A percentile compares a stretch with the other conserved stretches of the same genome.
Conservation (phyloP, 495 filamentous ascomycete genomes). For the Glarea lozoyensis region DNA sequence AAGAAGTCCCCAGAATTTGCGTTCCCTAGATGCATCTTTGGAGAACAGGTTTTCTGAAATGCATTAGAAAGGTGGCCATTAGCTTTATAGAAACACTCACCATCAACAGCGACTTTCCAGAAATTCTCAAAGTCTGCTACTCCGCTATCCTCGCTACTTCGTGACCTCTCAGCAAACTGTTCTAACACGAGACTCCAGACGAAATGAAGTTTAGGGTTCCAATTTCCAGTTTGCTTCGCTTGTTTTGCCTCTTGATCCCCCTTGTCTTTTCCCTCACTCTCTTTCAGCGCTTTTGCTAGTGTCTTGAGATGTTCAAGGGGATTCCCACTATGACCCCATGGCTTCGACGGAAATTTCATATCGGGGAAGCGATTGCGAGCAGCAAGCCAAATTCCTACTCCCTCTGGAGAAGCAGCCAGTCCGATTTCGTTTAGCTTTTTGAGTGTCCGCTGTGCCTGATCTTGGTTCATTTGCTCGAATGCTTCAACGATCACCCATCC, state of each 20-base stretch:
- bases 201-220: slow-evolving; percentile 76
- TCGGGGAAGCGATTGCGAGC: slow-evolving; percentile 54
- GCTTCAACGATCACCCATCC: slow-evolving; percentile 59
- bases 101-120: slow-evolving; percentile 83
- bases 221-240: slow-evolving; percentile 49
- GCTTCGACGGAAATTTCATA: slow-evolving; percentile 51
- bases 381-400: slow-evolving; percentile 78
- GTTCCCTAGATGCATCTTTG: slow-evolving; percentile 67
- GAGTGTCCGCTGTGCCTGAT: slow-evolving; percentile 51
- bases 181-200: slow-evolving; percentile 74
- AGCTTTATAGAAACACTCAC: slow-evolving; percentile 42
- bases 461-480: slow-evolving; percentile 36
- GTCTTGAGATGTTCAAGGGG: slow-evolving; percentile 60
- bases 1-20: slow-evolving; percentile 85
- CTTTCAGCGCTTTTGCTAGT: slow-evolving; percentile 70
- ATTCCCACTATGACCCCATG: slow-evolving; percentile 61
- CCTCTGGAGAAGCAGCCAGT: slow-evolving; percentile 70
- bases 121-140: slow-evolving; percentile 59
- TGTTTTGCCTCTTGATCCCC: slow-evolving; percentile 31
- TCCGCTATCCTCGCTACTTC: slow-evolving; percentile 25
- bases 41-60: slow-evolving; percentile 62
- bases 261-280: slow-evolving; percentile 48
- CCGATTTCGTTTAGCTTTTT: slow-evolving; percentile 51
- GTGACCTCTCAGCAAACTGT: slow-evolving; percentile 32
- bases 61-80: slow-evolving; percentile 1